Evolutionary conservation across 2,329 filamentous ascomycete species (phyloP).

Genomic region (Aspergillus niger): DNA sequence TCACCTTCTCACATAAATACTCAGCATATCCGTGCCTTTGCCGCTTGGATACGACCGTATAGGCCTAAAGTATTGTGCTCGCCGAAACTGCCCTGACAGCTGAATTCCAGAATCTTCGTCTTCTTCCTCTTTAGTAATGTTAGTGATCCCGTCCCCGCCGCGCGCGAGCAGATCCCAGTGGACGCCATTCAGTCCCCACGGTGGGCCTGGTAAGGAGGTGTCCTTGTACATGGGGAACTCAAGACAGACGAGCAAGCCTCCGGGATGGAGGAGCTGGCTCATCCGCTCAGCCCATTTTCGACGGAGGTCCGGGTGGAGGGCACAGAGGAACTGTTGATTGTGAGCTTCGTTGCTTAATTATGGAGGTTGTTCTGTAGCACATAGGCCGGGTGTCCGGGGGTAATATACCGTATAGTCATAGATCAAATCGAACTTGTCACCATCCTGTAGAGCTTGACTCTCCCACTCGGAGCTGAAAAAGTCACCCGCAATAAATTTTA

Average conservation of each 20-base stretch:
- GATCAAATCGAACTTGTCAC: constrained; percentile 17
- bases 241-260: constrained; percentile 51
- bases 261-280: constrained; percentile 14
- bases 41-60: constrained; percentile 35
- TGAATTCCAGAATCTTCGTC: not conserved
- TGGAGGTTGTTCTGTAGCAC: too few species aligned
- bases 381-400: too few species aligned
- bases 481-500: constrained; percentile 62
- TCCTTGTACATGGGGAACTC: constrained; percentile 47
- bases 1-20: constrained; percentile 25
- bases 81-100: constrained; percentile 22
- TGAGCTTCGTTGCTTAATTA: too few species aligned
- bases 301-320: constrained; percentile 57
- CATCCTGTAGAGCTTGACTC: not conserved
- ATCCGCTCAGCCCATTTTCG: constrained; percentile 58
- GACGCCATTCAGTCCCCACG: constrained; percentile 42
- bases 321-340: constrained; percentile 60
- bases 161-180: constrained; percentile 37
- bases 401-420: constrained; percentile 40
- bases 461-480: constrained; percentile 18
- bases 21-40: constrained; percentile 39
- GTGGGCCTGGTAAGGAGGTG: constrained; percentile 37
- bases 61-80: constrained; percentile 35
- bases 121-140: not conserved
- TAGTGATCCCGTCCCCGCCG: constrained; percentile 30